Evolutionary conservation across 768 basidiomycete genomes (phyloP).

Genomic region (Rossbeevera mucosa): DNA sequence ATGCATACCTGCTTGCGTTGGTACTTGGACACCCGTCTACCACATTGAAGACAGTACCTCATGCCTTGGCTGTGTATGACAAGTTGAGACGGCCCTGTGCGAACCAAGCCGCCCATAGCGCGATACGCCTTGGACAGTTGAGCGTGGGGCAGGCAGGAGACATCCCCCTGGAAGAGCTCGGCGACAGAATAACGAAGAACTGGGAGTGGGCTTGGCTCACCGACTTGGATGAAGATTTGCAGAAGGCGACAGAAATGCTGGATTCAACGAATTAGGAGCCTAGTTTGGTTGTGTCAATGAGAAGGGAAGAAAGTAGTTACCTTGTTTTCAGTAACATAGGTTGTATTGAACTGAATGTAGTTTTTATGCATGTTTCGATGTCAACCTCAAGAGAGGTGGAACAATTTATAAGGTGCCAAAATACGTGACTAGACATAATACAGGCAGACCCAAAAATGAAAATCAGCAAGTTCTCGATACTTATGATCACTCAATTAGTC

Average conservation of each 20-base stretch:
- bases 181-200: constrained; percentile 40
- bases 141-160: constrained; percentile 12
- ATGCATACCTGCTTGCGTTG: constrained; percentile 35
- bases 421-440: too few species aligned
- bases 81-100: constrained; percentile 46
- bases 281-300: too few species aligned
- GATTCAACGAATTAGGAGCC: too few species aligned
- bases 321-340: too few species aligned
- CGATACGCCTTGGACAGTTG: constrained; percentile 18
- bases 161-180: constrained; percentile 36
- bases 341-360: too few species aligned
- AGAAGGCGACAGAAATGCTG: constrained; percentile 17
- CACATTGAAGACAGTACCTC: constrained; percentile 33
- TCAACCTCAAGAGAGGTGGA: too few species aligned
- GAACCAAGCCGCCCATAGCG: constrained; percentile 29
- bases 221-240: constrained; percentile 18
- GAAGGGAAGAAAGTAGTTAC: too few species aligned
- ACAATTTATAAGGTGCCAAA: too few species aligned
- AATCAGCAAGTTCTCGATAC: too few species aligned
- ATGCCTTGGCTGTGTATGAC: constrained; percentile 46
- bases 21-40: constrained; percentile 42
- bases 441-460: too few species aligned
- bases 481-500: too few species aligned
- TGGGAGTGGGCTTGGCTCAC: constrained; percentile 52
- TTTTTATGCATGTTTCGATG: too few species aligned